A percentile compares a stretch with the other conserved stretches of the same genome.
Evolutionary conservation across 1,284 basidiomycete species (phyloP).

Genomic region (Leccinum fallax): DNA sequence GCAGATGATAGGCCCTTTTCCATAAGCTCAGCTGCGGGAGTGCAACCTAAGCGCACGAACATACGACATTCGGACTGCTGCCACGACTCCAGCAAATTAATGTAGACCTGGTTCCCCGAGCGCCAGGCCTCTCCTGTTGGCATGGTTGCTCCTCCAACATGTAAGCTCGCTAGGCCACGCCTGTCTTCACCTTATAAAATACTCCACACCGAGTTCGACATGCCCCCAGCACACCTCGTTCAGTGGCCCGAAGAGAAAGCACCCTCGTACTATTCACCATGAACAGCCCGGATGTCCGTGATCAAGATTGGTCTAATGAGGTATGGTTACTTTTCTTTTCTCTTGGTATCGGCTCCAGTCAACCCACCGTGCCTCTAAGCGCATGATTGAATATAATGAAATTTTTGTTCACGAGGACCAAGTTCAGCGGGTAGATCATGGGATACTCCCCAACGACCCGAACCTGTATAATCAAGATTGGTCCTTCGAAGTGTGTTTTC

Average conservation of each 20-base stretch:
- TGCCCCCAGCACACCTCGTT: neutral
- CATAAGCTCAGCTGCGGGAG: neutral
- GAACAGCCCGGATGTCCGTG: neutral
- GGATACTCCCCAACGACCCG: neutral
- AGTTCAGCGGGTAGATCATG: neutral
- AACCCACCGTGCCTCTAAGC: neutral
- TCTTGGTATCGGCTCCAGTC: neutral
- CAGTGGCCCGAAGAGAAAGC: neutral
- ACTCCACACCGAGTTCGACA: neutral
- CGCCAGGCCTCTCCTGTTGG: neutral
- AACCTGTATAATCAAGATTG: neutral
- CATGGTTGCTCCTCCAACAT: neutral
- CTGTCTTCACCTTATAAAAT: conserved; percentile 12
- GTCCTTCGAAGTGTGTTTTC: neutral
- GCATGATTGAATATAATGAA: neutral
- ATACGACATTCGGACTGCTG: neutral
- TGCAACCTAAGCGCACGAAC: neutral
- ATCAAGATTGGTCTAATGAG: neutral
- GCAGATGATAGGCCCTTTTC: neutral
- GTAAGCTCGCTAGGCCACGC: conserved; percentile 2
- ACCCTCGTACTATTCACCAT: neutral
- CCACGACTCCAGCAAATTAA: conserved; percentile 2
- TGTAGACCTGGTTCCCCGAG: neutral
- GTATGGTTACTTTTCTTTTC: conserved; percentile 7
- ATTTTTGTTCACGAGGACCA: neutral